phyloP scores from a whole-genome alignment of 352 stramenopile genomes.

The Globisporangium takayamanum region DNA sequence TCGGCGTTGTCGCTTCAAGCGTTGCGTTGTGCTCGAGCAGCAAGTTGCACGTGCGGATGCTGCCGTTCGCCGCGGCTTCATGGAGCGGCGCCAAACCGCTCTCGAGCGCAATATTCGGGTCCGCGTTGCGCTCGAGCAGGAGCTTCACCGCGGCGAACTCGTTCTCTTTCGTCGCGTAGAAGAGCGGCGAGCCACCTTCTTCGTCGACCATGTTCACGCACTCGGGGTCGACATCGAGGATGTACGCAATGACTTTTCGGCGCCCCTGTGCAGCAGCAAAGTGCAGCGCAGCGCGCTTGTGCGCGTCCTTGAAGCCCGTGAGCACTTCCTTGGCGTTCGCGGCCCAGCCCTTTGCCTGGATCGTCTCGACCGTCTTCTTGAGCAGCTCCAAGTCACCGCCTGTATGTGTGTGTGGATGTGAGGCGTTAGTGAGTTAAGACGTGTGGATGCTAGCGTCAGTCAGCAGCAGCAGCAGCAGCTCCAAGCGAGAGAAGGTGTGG shows the following conservation, averaged over 20 bases:
- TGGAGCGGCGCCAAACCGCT: conserved; percentile 64
- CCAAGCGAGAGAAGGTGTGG: background rate
- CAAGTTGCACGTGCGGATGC: conserved; percentile 48
- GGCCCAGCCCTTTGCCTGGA: conserved; percentile 54
- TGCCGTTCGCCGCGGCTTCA: conserved; percentile 65
- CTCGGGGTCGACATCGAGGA: conserved; percentile 53
- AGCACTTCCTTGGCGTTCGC: conserved; percentile 49
- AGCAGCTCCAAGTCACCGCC: conserved; percentile 68
- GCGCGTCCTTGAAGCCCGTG: conserved; percentile 72
- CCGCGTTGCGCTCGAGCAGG: conserved; percentile 48
- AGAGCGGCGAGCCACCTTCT: conserved; percentile 57
- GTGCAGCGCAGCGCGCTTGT: conserved; percentile 76
- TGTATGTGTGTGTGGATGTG: conserved; percentile 16
- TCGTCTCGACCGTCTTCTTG: conserved; percentile 49
- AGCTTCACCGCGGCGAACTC: conserved; percentile 64
- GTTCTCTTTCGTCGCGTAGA: conserved; percentile 73
- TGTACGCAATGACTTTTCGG: conserved; percentile 66
- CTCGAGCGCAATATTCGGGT: conserved; percentile 44
- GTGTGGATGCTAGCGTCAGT: background rate
- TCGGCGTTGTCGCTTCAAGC: conserved; percentile 55
- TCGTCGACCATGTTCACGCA: conserved; percentile 63
- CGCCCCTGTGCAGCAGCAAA: conserved; percentile 74
- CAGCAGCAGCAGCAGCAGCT: background rate
- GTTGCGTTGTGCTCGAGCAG: conserved; percentile 47
- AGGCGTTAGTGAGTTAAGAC: background rate